Percentiles rank a stretch among this genome's conserved stretches.
Conservation (phyloP, 805 yeast genomes). For the Candida insectalens region DNA sequence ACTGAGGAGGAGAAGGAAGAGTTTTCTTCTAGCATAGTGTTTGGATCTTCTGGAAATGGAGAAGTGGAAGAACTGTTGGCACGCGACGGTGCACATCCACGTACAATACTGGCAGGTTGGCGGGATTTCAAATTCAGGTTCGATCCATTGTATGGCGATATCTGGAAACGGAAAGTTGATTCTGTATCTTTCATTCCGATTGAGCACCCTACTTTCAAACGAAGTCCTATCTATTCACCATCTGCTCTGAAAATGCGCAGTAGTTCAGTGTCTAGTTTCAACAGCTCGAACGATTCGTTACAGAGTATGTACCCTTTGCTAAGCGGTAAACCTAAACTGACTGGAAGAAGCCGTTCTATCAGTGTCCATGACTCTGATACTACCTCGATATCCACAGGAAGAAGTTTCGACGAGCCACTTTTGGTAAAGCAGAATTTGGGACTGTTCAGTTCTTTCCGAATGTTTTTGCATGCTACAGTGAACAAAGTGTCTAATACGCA, state of each 20-base stretch:
- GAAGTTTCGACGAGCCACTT: too few species aligned
- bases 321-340: too few species aligned
- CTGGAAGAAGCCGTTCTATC: too few species aligned
- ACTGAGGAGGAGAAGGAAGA: conserved; percentile 12
- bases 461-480: background rate
- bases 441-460: background rate
- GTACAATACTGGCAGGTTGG: conserved; percentile 65
- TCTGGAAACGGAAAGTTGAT: background rate
- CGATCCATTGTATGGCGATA: conserved; percentile 48
- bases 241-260: background rate
- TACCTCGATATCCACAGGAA: too few species aligned
- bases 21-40: conserved; percentile 10
- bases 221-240: conserved; percentile 1
- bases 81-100: conserved; percentile 8
- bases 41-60: conserved; percentile 7
- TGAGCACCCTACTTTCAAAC: background rate
- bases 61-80: conserved; percentile 3
- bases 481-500: too few species aligned
- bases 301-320: too few species aligned
- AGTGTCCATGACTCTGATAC: too few species aligned
- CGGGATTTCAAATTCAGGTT: conserved; percentile 80
- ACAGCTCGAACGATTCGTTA: too few species aligned
- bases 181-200: conserved; percentile 2
- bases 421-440: background rate
- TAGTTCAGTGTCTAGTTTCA: too few species aligned